Percentiles rank a stretch among this genome's conserved stretches.
Conservation (phyloP, 352 stramenopile species). For the Phytophthora nicotianae region DNA sequence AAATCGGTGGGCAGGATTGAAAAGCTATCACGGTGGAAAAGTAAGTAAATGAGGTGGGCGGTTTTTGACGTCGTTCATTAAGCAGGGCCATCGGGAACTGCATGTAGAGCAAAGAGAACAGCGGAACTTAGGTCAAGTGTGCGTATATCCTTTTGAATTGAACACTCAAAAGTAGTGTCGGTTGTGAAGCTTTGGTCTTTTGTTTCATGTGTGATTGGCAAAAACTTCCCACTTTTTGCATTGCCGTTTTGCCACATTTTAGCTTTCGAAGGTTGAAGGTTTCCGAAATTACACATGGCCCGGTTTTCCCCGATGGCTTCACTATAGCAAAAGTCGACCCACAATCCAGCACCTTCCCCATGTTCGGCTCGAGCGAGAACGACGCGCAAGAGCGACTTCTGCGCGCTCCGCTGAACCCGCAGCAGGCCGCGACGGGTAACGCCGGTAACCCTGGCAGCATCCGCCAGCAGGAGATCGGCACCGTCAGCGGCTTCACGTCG, state of each 20-base stretch:
- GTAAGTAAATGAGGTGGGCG: constrained; percentile 24
- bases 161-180: constrained; percentile 19
- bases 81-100: constrained; percentile 21
- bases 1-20: too few relatives aligned
- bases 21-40: constrained; percentile 12
- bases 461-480: constrained; percentile 33
- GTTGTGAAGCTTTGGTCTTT: constrained; percentile 6
- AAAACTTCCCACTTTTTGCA: too few relatives aligned
- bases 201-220: too few relatives aligned
- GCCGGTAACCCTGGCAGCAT: constrained; percentile 24
- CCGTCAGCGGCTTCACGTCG: constrained; percentile 39
- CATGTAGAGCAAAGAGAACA: constrained; percentile 36
- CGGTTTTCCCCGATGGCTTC: constrained; percentile 7
- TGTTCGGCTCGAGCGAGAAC: constrained; percentile 35
- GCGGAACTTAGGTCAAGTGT: constrained; percentile 12
- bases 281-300: neutral
- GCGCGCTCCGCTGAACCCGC: constrained; percentile 41
- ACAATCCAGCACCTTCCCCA: constrained; percentile 7
- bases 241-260: neutral
- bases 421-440: constrained; percentile 26
- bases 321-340: constrained; percentile 3
- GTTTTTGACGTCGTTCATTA: constrained; percentile 25
- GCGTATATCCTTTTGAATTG: constrained; percentile 34
- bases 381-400: constrained; percentile 39
- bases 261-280: neutral